Evolutionary conservation across 345 rosid species (phyloP).

Genomic region (Punica granatum): DNA sequence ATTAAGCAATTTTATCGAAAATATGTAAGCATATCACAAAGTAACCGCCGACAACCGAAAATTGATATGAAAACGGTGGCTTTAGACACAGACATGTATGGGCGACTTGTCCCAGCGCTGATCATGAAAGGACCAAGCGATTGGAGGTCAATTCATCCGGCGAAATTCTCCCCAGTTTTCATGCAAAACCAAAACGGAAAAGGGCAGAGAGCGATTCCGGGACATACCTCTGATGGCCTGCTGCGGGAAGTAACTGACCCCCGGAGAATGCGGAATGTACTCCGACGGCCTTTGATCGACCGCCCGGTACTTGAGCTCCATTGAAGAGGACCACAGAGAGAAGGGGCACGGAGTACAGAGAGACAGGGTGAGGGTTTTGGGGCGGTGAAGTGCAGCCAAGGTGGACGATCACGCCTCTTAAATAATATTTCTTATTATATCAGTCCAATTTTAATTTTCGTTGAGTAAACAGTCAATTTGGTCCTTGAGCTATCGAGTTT

Average conservation of each 20-base stretch:
- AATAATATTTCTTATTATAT: too few relatives aligned
- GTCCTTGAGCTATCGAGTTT: too few relatives aligned
- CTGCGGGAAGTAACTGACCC: slow-evolving; percentile 13
- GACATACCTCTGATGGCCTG: slow-evolving; percentile 8
- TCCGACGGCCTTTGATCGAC: slow-evolving; percentile 19
- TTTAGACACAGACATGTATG: not conserved
- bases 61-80: not conserved
- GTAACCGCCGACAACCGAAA: not conserved
- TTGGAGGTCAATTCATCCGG: not conserved
- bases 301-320: slow-evolving; percentile 45
- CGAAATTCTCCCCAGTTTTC: not conserved
- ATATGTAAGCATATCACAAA: too few relatives aligned
- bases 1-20: not conserved
- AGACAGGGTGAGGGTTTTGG: not conserved
- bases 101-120: not conserved
- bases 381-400: too few relatives aligned
- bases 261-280: not conserved
- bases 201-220: not conserved
- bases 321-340: slow-evolving; percentile 7
- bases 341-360: not conserved
- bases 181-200: not conserved
- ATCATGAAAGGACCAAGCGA: not conserved
- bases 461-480: too few relatives aligned
- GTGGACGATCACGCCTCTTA: too few relatives aligned
- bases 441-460: too few relatives aligned